Conservation (phyloP, 768 basidiomycete genomes). For the Hygrophorus pudorinus region DNA sequence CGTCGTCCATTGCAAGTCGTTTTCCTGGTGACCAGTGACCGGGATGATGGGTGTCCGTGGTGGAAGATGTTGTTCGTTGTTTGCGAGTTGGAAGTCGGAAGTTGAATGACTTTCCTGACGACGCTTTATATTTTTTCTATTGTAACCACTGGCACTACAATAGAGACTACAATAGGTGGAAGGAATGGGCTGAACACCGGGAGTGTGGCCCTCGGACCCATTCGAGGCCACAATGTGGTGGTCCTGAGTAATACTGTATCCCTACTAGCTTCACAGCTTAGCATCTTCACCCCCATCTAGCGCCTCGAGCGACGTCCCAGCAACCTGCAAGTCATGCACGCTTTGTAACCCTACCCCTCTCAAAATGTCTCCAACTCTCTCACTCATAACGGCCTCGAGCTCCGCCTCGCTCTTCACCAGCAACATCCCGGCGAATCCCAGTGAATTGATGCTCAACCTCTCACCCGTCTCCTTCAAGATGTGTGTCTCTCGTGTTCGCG, state of each 20-base stretch:
- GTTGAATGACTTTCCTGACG: too few relatives aligned
- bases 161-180: too few relatives aligned
- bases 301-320: constrained; percentile 31
- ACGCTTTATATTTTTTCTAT: too few relatives aligned
- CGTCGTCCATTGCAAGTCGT: constrained; percentile 47
- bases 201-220: too few relatives aligned
- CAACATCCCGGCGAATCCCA: constrained; percentile 86
- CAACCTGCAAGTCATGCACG: constrained; percentile 58
- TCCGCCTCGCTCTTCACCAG: constrained; percentile 79
- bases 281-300: too few relatives aligned
- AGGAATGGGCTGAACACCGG: too few relatives aligned
- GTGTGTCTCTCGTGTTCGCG: constrained; percentile 59
- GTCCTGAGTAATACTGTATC: too few relatives aligned
- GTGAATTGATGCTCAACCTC: constrained; percentile 65
- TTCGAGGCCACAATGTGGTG: too few relatives aligned
- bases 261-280: background rate
- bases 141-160: too few relatives aligned
- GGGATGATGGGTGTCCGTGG: background rate
- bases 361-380: constrained; percentile 55
- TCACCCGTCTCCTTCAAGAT: constrained; percentile 42
- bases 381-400: constrained; percentile 54
- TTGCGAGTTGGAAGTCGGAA: too few relatives aligned
- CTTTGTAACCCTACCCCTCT: constrained; percentile 53
- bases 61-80: background rate
- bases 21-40: background rate